Base-by-base conservation (phyloP, 257 asterid species). In the Galeopsis tetrahit region DNA sequence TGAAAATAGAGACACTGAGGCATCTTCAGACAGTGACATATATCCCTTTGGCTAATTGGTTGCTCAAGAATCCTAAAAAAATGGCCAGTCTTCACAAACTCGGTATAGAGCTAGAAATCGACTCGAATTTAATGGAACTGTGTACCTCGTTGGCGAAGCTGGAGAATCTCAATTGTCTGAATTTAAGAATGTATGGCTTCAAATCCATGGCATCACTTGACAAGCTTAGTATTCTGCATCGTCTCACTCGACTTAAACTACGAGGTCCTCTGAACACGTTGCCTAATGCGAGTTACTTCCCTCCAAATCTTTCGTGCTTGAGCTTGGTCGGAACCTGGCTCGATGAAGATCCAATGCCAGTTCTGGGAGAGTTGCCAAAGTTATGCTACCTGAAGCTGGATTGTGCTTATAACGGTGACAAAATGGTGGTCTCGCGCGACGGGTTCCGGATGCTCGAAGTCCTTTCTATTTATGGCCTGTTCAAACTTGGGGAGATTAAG, bases 271-370 rank as follows among this genome's bases (percentile, higher is more conserved):
- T 66, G 34, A 36, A 43, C 5, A 13, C 7, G 35, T 34, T 78
- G 7, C 76, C 79, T 0, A 5, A 5, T 2, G 1, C 13, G 6
- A 6, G 3, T 6, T 7, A 31, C 6, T 74, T 79, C 57, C 79
- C 82, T 5, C 70, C 73, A 13, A 74, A 74, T 39, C 64, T 79
- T 69, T 5, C 66, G 33, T 11, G 17, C 68, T 62, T 79, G 55
- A 74, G 44, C 63, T 64, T 79, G 70, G 61, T 14, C 2, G 3
- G 14, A 7, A 31, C 64, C 1, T 2, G 5, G 0, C 72, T 74
- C n/a, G 48, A 13, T 4, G 36, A 71, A 63, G 63, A 79, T 43
- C 72, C 77, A 5, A 69, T 74, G 53, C 56, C 33, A 2, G 56
- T 57, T 2, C 48, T 79, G 60, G 74, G 56, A 59, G 74, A 14